phyloP scores from a whole-genome alignment of 768 basidiomycete species.

The Guyanaporus albipodus region DNA sequence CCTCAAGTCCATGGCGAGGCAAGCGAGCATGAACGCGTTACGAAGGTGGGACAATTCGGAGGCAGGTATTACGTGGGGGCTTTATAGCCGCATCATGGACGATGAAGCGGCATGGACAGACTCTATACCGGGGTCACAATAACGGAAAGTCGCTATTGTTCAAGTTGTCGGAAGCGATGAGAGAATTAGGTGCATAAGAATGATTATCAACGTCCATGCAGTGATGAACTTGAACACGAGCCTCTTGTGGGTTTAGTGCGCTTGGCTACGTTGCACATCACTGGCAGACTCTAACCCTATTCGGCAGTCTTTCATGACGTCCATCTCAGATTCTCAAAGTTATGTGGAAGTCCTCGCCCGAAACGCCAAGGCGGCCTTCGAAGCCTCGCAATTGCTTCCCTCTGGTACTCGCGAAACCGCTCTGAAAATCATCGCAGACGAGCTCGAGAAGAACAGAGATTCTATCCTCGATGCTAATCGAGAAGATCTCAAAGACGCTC shows the following conservation, averaged over 20 bases:
- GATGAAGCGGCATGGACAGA: too few relatives aligned
- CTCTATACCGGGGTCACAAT: not conserved
- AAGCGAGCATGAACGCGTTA: conserved; percentile 6
- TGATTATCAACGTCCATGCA: too few relatives aligned
- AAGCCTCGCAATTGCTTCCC: conserved; percentile 77
- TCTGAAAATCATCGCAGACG: conserved; percentile 61
- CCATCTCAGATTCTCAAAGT: conserved; percentile 10
- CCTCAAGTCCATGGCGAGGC: conserved; percentile 20
- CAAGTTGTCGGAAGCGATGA: too few relatives aligned
- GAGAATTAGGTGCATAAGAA: too few relatives aligned
- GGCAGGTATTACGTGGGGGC: too few relatives aligned
- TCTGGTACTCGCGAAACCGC: conserved; percentile 66
- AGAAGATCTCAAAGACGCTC: conserved; percentile 79
- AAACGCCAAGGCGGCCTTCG: conserved; percentile 79
- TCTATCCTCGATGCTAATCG: conserved; percentile 78
- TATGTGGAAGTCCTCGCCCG: conserved; percentile 62
- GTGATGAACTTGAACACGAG: too few relatives aligned
- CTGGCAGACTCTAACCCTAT: too few relatives aligned
- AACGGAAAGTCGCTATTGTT: not conserved
- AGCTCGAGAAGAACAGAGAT: conserved; percentile 60
- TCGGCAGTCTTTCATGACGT: conserved; percentile 14
- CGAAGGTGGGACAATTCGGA: not conserved
- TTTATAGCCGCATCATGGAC: conserved; percentile 7
- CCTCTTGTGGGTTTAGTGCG: too few relatives aligned
- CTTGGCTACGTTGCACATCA: too few relatives aligned